Percentiles rank a stretch among this genome's conserved stretches.
These are phyloP conservation scores for Tulasnella sp. DNA, from an alignment of 768 basidiomycete genomes.

Conservation along the genomic window DNA sequence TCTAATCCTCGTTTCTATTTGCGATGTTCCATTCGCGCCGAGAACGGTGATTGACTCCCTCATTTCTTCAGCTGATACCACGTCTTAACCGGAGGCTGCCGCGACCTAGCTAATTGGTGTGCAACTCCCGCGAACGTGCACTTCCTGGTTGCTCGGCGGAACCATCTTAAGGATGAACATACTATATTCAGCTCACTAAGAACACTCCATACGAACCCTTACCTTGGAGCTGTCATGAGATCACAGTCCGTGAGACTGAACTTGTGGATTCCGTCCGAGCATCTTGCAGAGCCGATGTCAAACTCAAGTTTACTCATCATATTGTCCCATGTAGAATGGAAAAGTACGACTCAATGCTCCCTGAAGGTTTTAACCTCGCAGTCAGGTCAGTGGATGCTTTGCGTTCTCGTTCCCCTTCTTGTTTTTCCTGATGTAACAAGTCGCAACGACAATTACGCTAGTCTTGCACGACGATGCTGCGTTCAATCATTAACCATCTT, in stretches of 20 bases:
- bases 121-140: neutral
- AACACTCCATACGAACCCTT: neutral
- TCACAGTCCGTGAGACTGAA: neutral
- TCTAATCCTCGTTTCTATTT: neutral
- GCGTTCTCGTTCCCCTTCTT: neutral
- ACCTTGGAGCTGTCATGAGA: neutral
- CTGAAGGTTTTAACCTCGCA: too few relatives aligned
- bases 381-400: neutral
- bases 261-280: neutral
- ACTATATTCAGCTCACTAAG: conserved; percentile 10
- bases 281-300: too few relatives aligned
- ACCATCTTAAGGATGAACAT: neutral
- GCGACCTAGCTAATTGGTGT: neutral
- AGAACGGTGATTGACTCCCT: too few relatives aligned
- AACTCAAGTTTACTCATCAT: too few relatives aligned
- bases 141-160: neutral
- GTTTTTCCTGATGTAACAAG: neutral
- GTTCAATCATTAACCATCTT: conserved; percentile 7
- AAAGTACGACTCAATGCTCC: too few relatives aligned
- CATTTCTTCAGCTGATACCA: neutral
- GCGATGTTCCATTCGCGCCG: too few relatives aligned
- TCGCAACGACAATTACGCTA: neutral
- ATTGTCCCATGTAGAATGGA: too few relatives aligned
- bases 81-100: neutral
- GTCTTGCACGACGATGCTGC: conserved; percentile 4